Conservation (phyloP, 352 stramenopile species). For the Phytophthora foliorum region DNA sequence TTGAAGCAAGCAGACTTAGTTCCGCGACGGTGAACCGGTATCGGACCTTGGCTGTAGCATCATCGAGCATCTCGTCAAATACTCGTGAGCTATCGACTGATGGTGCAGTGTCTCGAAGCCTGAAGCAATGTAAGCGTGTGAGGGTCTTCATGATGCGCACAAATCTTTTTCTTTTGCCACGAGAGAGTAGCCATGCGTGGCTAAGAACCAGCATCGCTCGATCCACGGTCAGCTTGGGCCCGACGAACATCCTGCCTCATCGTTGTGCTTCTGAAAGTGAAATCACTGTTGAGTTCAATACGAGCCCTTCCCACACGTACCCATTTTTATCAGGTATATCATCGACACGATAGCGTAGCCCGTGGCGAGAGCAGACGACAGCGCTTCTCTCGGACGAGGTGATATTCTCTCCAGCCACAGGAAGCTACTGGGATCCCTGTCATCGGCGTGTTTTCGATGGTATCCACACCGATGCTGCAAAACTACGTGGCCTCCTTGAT, state of each 20-base stretch:
- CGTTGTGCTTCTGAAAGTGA: too few relatives aligned
- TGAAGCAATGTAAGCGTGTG: not conserved
- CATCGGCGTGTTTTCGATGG: slow-evolving; percentile 1
- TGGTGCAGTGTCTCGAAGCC: not conserved
- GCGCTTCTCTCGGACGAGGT: too few relatives aligned
- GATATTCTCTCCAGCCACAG: too few relatives aligned
- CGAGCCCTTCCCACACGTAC: too few relatives aligned
- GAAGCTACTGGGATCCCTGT: too few relatives aligned
- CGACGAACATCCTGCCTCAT: slow-evolving; percentile 7
- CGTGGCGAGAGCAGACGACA: too few relatives aligned
- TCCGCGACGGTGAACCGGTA: not conserved
- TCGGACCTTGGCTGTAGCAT: not conserved
- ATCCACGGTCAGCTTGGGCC: not conserved
- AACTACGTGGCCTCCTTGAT: not conserved
- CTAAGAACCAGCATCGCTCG: not conserved
- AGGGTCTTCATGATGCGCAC: not conserved
- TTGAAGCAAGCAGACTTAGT: not conserved
- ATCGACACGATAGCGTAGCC: too few relatives aligned
- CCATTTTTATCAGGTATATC: too few relatives aligned
- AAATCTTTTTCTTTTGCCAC: slow-evolving; percentile 6
- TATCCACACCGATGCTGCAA: not conserved
- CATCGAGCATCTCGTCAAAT: not conserved
- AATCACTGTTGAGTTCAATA: too few relatives aligned
- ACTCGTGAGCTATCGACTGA: not conserved
- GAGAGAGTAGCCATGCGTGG: not conserved